Percentiles rank a stretch among this genome's conserved stretches.
These are phyloP conservation scores for Podosphaera aphanis DNA, from an alignment of 2,329 filamentous ascomycete genomes.

Conservation along the genomic window DNA sequence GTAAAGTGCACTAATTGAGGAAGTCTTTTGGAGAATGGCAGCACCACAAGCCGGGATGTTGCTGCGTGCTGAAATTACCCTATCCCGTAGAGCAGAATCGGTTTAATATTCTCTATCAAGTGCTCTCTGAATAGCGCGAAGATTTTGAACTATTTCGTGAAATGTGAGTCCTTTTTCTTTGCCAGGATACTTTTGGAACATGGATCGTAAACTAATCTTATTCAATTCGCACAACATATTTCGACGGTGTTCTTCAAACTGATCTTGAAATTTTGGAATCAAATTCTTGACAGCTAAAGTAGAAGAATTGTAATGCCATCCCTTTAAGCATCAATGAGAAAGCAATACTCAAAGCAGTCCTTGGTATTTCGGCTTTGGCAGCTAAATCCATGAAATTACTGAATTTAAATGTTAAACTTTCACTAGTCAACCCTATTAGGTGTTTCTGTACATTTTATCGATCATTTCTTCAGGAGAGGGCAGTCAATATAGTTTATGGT, in stretches of 20 bases:
- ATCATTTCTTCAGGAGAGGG: background rate
- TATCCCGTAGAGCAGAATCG: background rate
- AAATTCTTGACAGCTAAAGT: background rate
- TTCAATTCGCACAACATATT: background rate
- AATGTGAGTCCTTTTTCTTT: background rate
- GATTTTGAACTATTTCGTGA: background rate
- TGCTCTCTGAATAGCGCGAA: background rate
- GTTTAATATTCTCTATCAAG: background rate
- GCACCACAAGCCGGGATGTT: background rate
- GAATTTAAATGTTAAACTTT: conserved; percentile 1
- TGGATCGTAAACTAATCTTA: background rate
- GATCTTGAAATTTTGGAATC: background rate
- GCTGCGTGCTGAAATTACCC: background rate
- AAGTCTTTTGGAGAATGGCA: background rate
- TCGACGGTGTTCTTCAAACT: background rate
- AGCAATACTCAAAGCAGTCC: background rate
- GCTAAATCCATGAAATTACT: background rate
- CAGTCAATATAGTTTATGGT: background rate
- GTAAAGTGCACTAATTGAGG: too few species aligned
- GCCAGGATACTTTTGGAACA: background rate
- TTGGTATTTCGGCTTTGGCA: background rate
- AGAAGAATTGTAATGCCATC: background rate
- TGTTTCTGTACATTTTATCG: background rate
- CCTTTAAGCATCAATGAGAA: background rate
- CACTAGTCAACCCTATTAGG: background rate